phyloP scores from a whole-genome alignment of 768 basidiomycete species.

The Epithele typhae region DNA sequence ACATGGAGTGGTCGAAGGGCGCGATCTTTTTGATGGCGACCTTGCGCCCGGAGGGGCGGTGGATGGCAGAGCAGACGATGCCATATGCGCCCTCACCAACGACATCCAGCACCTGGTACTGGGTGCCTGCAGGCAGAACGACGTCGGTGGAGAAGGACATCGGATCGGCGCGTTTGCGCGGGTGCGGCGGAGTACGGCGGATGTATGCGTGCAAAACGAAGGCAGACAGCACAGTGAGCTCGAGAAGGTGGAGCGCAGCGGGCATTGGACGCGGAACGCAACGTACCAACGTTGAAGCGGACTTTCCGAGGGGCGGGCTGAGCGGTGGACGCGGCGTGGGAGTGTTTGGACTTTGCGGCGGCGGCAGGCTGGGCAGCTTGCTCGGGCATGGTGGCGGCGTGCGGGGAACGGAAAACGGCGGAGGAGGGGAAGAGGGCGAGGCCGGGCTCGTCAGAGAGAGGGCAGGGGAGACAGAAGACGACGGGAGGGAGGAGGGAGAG shows the following conservation, averaged over 20 bases:
- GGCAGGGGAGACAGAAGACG: conserved; percentile 5
- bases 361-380: conserved; percentile 19
- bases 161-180: too few relatives aligned
- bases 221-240: too few relatives aligned
- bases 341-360: conserved; percentile 37
- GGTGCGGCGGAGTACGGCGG: too few relatives aligned
- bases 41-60: conserved; percentile 70
- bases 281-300: conserved; percentile 78
- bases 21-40: conserved; percentile 97
- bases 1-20: conserved; percentile 94
- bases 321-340: conserved; percentile 41
- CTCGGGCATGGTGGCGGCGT: conserved; percentile 18
- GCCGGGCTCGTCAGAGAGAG: too few relatives aligned
- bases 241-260: background rate
- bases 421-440: too few relatives aligned
- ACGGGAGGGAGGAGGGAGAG: conserved; percentile 6
- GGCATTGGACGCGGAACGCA: background rate
- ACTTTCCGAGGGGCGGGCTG: conserved; percentile 72
- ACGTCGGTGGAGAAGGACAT: too few relatives aligned
- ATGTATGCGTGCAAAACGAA: too few relatives aligned
- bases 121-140: conserved; percentile 28
- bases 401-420: background rate
- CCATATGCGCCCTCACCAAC: conserved; percentile 97
- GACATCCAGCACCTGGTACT: conserved; percentile 74
- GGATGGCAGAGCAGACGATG: conserved; percentile 83